Evolutionary conservation across 2,329 filamentous ascomycete genomes (phyloP), one percentile per base, ranked within the genome.

Genomic region (Didymella lethalis): DNA sequence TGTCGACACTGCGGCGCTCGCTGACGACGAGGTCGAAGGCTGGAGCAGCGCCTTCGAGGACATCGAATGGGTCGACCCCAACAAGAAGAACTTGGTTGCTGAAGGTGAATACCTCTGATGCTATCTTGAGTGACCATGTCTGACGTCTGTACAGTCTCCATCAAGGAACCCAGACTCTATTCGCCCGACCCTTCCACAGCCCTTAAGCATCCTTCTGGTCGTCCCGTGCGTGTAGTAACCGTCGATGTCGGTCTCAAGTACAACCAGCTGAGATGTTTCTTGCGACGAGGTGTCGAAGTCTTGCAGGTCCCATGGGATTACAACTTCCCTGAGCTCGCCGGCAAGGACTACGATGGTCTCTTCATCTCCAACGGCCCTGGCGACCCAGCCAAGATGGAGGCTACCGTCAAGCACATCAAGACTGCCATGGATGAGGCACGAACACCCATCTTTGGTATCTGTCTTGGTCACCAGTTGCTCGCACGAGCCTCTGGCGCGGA

Each of bases 281-380:
- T 99, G 59, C 89, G 88, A 71, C 88, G 95, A 68, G 95, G 95
- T 54, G 90, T 98, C 55, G 95, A 99, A 77, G 93, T 98, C 48
- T 82, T 97, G 65, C 92, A 97, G 56, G 93, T 95, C 64, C 95
- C 95, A 10, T 99, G 94, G 93, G 89, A 99, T 80, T 93, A 97
- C 74, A 90, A 98, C 77, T 93, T 98, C 77, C 87, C 89, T 54
- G 81, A 84, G 54, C 85, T 92, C 55, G 88, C 88, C 53, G 90
- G 88, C 58, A 90, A 91, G 64, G 88, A 96, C 67, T 98, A 97
- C 75, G 95, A 99, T 77, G 95, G 95, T 76, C 87, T 99, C 47
- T 99, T 99, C 83, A 88, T 99, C 68, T 98, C 94, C 65, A 99
- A 99, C 83, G 95, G 95, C 69, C 95, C 95, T 44, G 95, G 95